Evolutionary conservation across 352 stramenopile species (phyloP), one percentile per base, ranked within the genome.

Genomic region (Globisporangium emineosum): DNA sequence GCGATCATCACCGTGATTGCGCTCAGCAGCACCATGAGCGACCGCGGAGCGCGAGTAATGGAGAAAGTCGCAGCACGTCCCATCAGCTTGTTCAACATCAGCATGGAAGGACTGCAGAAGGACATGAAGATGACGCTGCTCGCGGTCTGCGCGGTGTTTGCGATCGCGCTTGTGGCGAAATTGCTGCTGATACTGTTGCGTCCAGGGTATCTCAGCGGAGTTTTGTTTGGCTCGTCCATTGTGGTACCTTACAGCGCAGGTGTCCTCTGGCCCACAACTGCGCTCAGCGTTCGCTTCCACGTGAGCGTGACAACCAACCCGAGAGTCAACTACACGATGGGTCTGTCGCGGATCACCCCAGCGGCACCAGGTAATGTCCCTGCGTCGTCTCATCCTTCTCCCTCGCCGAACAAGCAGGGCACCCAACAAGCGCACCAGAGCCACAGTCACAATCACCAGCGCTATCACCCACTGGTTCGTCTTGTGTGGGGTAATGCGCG

Each of bases 81-180:
- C n/a, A 35, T 57, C 21, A 68, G 33, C 30, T 47, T 60, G 12
- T 68, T 64, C 50, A 68, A 64, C n/a, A 40, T 64, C 33, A 68
- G 63, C 30, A 50, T 64, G 35, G 56, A 68, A 51, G 63, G 63
- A 1, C 15, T 68, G 10, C 35, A 51, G 30, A 68, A 68, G 17
- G 63, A 64, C 12, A 64, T 68, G 63, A 68, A 68, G n/a, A 64
- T 64, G 63, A 64, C 62, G 6, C 35, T 68, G 33, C 32, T 68
- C 30, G 62, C 56, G 6, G 50, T 63, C 45, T 42, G 49, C 5
- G 29, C 25, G 6, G 64, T 69, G 21, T 19, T 66, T 8, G 49
- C n/a, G 19, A 59, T 62, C 33, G 47, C 47, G 9, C 23, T 69
- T 15, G 58, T 60, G 19, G n/a, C 45, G 27, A 66, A 49, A 23